These are phyloP conservation scores for Calocybe cyanea DNA, from an alignment of 768 basidiomycete genomes.

Conservation along the genomic window DNA sequence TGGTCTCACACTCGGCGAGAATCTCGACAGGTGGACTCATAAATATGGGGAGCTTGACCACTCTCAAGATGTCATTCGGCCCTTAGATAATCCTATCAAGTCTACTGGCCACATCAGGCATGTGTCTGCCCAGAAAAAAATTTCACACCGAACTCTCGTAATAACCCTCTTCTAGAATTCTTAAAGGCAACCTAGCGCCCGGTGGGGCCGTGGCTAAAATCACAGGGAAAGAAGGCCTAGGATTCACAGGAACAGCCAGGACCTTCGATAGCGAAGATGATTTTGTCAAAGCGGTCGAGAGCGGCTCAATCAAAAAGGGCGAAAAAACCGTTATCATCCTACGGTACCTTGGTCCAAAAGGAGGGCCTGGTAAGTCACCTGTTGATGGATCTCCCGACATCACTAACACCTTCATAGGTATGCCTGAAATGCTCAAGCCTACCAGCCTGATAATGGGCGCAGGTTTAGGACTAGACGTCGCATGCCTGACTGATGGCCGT, in stretches of 20 bases:
- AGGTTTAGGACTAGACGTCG: conserved; percentile 92
- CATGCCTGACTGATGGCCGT: conserved; percentile 95
- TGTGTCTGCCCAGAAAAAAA: conserved; percentile 14
- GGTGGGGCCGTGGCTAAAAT: conserved; percentile 97
- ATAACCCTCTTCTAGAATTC: conserved; percentile 51
- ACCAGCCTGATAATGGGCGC: conserved; percentile 99
- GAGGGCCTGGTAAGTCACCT: conserved; percentile 80
- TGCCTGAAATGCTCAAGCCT: conserved; percentile 99
- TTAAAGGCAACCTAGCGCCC: conserved; percentile 89
- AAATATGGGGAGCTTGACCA: conserved; percentile 74
- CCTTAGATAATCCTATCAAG: conserved; percentile 86
- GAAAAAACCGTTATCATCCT: conserved; percentile 97
- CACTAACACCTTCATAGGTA: conserved; percentile 48
- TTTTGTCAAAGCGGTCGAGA: conserved; percentile 85
- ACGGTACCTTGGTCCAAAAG: conserved; percentile 94
- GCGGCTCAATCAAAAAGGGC: conserved; percentile 83
- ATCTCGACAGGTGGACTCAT: conserved; percentile 85
- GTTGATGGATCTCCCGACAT: neutral
- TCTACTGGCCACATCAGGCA: conserved; percentile 86
- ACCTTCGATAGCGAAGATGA: conserved; percentile 89
- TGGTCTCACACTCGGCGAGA: conserved; percentile 86
- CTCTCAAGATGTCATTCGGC: conserved; percentile 83
- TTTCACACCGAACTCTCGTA: conserved; percentile 11
- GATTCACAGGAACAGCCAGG: conserved; percentile 88
- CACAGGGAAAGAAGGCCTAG: conserved; percentile 91